phyloP scores from a whole-genome alignment of 148 eudicot species.

The Bassia scoparia region DNA sequence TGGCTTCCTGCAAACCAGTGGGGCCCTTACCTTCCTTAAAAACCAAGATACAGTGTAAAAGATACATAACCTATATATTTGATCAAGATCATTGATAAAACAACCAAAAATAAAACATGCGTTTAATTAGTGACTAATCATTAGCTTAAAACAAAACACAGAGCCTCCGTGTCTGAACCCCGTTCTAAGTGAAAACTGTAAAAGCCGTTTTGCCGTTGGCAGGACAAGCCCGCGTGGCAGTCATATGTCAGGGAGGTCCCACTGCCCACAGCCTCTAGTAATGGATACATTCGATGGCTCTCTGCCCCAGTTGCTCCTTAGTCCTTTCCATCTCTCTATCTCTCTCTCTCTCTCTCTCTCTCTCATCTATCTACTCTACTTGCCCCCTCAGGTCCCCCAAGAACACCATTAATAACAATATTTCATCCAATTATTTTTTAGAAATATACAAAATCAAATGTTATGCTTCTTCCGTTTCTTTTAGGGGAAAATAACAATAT shows the following conservation, averaged over 20 bases:
- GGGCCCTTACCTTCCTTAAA: slow-evolving; percentile 20
- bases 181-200: slow-evolving; percentile 36
- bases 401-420: slow-evolving; percentile 32
- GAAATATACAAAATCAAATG: too few species aligned
- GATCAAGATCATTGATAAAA: slow-evolving; percentile 4
- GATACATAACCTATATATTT: slow-evolving; percentile 9
- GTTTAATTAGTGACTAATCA: slow-evolving; percentile 14
- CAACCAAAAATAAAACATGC: slow-evolving; percentile 15
- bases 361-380: slow-evolving; percentile 39
- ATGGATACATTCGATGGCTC: slow-evolving; percentile 49
- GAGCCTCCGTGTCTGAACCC: slow-evolving; percentile 24
- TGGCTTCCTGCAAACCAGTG: slow-evolving; percentile 19
- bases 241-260: slow-evolving; percentile 53
- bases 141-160: not conserved
- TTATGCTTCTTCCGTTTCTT: too few species aligned
- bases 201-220: slow-evolving; percentile 24
- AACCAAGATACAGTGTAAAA: not conserved
- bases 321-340: too few species aligned
- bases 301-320: slow-evolving; percentile 41
- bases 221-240: slow-evolving; percentile 37
- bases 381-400: slow-evolving; percentile 36
- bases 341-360: not conserved
- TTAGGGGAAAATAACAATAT: too few species aligned
- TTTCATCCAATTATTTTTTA: too few species aligned
- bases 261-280: slow-evolving; percentile 54